These are phyloP conservation scores for Vigna mungo DNA, from an alignment of 306 rosid genomes.

Conservation along the genomic window DNA sequence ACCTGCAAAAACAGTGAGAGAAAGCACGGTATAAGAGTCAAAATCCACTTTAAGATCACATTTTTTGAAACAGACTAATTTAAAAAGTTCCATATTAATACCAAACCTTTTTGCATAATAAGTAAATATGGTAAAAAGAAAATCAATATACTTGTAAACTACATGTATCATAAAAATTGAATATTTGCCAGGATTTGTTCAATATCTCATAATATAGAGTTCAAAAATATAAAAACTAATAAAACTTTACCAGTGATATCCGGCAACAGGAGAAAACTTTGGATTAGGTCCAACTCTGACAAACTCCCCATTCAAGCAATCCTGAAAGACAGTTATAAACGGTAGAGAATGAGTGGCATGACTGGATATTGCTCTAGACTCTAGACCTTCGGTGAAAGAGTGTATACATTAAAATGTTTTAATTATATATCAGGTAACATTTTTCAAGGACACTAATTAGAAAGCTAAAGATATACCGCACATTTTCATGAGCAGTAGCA, in stretches of 20 bases:
- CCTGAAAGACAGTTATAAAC: slow-evolving; percentile 53
- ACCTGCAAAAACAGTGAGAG: slow-evolving; percentile 67
- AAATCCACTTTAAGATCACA: slow-evolving; percentile 22
- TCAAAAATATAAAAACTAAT: not conserved
- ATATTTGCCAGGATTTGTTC: not conserved
- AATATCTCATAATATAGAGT: slow-evolving; percentile 2
- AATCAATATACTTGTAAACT: slow-evolving; percentile 16
- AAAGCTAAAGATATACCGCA: not conserved
- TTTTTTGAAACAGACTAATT: slow-evolving; percentile 21
- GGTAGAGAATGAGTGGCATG: slow-evolving; percentile 27
- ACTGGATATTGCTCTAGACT: not conserved
- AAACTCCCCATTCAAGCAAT: slow-evolving; percentile 95
- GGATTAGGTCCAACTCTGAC: slow-evolving; percentile 97
- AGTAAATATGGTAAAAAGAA: not conserved
- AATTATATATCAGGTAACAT: slow-evolving; percentile 1
- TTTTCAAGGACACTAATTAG: slow-evolving; percentile 3
- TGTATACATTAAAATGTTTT: not conserved
- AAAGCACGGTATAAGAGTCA: slow-evolving; percentile 44
- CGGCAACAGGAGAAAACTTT: slow-evolving; percentile 86
- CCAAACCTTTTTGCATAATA: slow-evolving; percentile 18
- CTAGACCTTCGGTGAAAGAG: not conserved
- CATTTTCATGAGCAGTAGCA: not conserved
- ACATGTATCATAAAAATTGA: slow-evolving; percentile 16
- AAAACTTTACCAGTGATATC: slow-evolving; percentile 78
- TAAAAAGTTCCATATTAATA: slow-evolving; percentile 11